Base-by-base conservation (phyloP, 2,329 filamentous ascomycete genomes). In the Monilinia laxa region DNA sequence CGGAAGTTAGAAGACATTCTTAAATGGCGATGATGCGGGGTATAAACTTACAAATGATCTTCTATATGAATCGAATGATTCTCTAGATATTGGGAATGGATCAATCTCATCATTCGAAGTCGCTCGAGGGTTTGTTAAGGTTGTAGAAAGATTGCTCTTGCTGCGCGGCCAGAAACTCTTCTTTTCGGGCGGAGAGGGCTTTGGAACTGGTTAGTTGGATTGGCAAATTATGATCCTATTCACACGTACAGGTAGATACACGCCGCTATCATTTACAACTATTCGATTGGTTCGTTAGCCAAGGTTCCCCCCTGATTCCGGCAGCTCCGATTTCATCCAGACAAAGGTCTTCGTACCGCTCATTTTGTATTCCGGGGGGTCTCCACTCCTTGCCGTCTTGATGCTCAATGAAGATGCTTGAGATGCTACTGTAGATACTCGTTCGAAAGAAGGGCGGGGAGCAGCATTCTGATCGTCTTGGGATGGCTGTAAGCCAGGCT, bases 261-360 rank as follows among this genome's bases (percentile, higher is more conserved):
- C 90, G 72, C 94, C 94, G 78, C 91, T 96, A 79, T 96, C 93
- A 77, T 96, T 96, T 78, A 98, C 95, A 71, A 97, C 94, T 97
- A 77, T 73, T 71, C 65, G n/a, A 42, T 25, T 20, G 9, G 42
- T 25, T 38, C 62, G 65, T 70, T 58, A 71, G 71, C 66, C 57
- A 65, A 65, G 49, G 16, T 20, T 38, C 52, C 12, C 45, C 23
- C 12, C 60, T n/a, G 53, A n/a, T 51, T 62, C 58, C 31, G n/a
- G 18, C 47, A 54, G 25, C 25, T 35, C 31, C 25, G 54, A 49
- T n/a, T 38, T 38, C 31, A 60, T 53, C 31, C 47, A 28, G 60
- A 31, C 23, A 40, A 42, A 25, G 23, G 45, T n/a, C 47, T 51
- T 65, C 87, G 75, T 85, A 92, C 90, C 90, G 79, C 89, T 91